Conservation (phyloP, 305 asterid genomes). For the Caryopteris hybrid region DNA sequence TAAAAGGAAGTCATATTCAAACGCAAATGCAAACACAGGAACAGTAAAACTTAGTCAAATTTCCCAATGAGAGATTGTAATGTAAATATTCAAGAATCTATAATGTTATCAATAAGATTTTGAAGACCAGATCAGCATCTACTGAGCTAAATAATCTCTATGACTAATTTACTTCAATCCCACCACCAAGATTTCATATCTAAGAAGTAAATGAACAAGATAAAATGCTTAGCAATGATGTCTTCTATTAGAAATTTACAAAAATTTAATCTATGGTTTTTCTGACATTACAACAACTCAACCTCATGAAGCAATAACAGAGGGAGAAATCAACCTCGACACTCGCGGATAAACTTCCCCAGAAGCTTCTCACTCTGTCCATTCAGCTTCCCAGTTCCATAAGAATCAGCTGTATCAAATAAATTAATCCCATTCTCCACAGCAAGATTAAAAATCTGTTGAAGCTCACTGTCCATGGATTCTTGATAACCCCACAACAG, state of each 20-base stretch:
- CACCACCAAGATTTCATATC: background rate
- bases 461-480: slow-evolving; percentile 86
- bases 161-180: background rate
- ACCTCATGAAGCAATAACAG: background rate
- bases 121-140: background rate
- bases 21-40: background rate
- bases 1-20: background rate
- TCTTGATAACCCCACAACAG: slow-evolving; percentile 87
- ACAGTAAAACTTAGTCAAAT: background rate
- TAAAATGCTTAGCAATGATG: background rate
- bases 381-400: slow-evolving; percentile 77
- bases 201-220: background rate
- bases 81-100: background rate
- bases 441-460: slow-evolving; percentile 72
- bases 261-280: background rate
- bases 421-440: slow-evolving; percentile 72
- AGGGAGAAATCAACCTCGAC: slow-evolving; percentile 31
- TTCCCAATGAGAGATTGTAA: background rate
- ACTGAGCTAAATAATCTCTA: background rate
- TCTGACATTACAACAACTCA: background rate
- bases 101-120: too few species aligned
- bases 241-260: background rate
- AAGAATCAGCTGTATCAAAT: slow-evolving; percentile 94
- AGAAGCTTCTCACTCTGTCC: slow-evolving; percentile 94
- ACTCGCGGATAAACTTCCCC: slow-evolving; percentile 69